Evolutionary conservation across 2,329 filamentous ascomycete species (phyloP).

Genomic region (Penicillium sp.): DNA sequence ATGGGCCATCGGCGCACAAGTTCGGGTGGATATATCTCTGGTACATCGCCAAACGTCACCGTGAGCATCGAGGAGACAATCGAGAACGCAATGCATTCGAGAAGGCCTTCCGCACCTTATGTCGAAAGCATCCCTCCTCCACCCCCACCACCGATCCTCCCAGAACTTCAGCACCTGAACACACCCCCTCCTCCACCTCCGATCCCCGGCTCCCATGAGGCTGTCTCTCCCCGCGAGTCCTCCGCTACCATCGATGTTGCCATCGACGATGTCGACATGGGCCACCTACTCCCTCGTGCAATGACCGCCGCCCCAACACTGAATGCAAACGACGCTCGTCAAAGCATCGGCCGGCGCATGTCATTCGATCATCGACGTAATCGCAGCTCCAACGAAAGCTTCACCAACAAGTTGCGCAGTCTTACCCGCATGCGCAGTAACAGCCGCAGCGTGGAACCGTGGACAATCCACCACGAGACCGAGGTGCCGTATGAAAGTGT

Average conservation of each 20-base stretch:
- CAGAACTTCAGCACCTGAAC: conserved; percentile 65
- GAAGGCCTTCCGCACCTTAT: conserved; percentile 16
- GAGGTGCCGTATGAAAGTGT: conserved; percentile 34
- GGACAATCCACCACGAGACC: conserved; percentile 22
- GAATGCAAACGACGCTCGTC: conserved; percentile 26
- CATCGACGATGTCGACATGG: conserved; percentile 45
- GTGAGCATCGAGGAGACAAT: conserved; percentile 61
- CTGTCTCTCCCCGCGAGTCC: conserved; percentile 38
- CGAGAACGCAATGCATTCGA: conserved; percentile 39
- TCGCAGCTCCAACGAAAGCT: conserved; percentile 61
- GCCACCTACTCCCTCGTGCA: conserved; percentile 39
- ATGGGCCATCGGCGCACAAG: conserved; percentile 35
- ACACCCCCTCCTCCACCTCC: conserved; percentile 58
- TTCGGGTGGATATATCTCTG: conserved; percentile 30
- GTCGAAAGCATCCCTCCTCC: conserved; percentile 27
- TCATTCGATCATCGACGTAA: conserved; percentile 57
- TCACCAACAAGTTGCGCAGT: conserved; percentile 58
- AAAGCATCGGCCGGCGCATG: conserved; percentile 41
- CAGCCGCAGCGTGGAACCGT: conserved; percentile 50
- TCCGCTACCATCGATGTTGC: conserved; percentile 46
- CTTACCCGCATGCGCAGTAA: conserved; percentile 63
- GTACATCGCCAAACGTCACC: conserved; percentile 45
- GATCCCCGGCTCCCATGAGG: conserved; percentile 37
- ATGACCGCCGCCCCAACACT: conserved; percentile 41
- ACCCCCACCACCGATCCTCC: conserved; percentile 52